Evolutionary conservation across 768 basidiomycete species (phyloP), one percentile per base, ranked within the genome.

Genomic region (Wakefieldia striispora): DNA sequence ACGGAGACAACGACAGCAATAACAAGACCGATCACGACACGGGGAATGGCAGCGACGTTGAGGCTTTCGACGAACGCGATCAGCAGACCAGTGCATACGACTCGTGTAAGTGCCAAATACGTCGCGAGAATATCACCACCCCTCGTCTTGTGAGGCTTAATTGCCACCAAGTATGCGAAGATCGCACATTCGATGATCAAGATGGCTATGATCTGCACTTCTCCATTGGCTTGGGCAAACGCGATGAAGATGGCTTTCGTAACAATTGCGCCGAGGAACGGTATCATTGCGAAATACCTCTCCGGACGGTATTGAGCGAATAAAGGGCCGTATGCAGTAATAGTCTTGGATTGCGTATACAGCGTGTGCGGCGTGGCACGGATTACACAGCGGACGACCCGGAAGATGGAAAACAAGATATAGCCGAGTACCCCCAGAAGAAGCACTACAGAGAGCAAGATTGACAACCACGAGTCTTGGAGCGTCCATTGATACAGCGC

Each of bases 401-500:
- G 62, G 63, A 81, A 66, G 47, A 74, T 62, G 2, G 81, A 74
- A 55, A 79, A 75, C 20, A 73, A 58, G 36, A 92, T 70, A 50
- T 75, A 60, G 10, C 72, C 68, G 27, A 77, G 39, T 27, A 88
- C 67, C 40, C 66, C 69, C 40, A 88, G 59, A 63, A 94, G 71
- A 11, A 78, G 66, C 50, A 95, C 60, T 51, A 87, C 86, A 3
- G 93, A 88, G 35, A 97, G 75, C 31, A 95, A 72, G 57, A 84
- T 77, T 0, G 92, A 80, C 3, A 95, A 75, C 86, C 91, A 92
- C 0, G 93, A 94, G 68, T 97, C 93, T 50, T 80, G 72, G 54
- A 94, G 73, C 1, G 88, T 90, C 91, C 94, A 97, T 66, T 97
- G 94, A 66, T 86, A 93, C 61, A 97, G 80, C 8, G 81, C 74